phyloP scores from a whole-genome alignment of 2,329 filamentous ascomycete species.

The Dactylella cylindrospora region DNA sequence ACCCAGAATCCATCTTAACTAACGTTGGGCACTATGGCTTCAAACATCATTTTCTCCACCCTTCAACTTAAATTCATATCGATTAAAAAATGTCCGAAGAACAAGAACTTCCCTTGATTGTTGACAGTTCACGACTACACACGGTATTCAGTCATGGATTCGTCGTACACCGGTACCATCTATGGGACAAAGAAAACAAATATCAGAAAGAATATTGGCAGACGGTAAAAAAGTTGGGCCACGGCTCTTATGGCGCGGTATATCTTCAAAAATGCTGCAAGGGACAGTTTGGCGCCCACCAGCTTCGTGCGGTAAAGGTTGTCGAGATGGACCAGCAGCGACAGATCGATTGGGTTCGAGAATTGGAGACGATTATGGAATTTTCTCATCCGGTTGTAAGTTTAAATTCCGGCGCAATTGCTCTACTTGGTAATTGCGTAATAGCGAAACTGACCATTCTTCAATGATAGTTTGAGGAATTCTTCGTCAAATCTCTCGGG shows the following conservation, averaged over 20 bases:
- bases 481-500: slow-evolving; percentile 43
- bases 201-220: slow-evolving; percentile 6
- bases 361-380: slow-evolving; percentile 13
- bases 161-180: slow-evolving; percentile 10
- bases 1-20: too few species aligned
- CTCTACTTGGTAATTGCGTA: background rate
- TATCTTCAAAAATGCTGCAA: slow-evolving; percentile 13
- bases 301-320: slow-evolving; percentile 6
- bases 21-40: too few species aligned
- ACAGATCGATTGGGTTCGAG: slow-evolving; percentile 6
- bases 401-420: background rate
- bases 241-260: slow-evolving; percentile 2
- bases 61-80: too few species aligned
- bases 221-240: slow-evolving; percentile 7
- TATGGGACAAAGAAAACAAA: slow-evolving; percentile 7
- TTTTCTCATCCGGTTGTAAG: slow-evolving; percentile 9
- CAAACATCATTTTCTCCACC: too few species aligned
- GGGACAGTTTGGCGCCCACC: background rate
- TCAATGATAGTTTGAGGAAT: slow-evolving; percentile 2
- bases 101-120: too few species aligned
- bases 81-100: too few species aligned
- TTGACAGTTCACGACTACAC: too few species aligned
- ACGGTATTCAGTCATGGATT: background rate
- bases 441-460: background rate
- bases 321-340: background rate